Conservation (phyloP, 129 eudicot genomes). For the Gnaphalium uliginosum region DNA sequence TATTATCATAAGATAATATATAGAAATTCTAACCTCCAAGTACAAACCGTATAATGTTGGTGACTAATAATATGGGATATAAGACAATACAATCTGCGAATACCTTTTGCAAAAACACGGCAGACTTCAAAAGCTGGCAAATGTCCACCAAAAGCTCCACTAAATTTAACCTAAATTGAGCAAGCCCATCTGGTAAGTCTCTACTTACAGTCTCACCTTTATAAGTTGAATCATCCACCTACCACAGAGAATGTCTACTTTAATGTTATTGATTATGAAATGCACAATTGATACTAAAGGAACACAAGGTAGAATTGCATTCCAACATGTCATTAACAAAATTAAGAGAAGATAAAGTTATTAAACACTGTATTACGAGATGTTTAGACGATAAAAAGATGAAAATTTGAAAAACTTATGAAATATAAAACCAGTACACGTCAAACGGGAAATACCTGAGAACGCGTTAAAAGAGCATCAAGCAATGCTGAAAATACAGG, state of each 20-base stretch:
- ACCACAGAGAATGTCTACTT: conserved; percentile 33
- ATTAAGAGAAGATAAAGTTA: not conserved
- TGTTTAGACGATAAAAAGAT: not conserved
- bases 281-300: conserved; percentile 1
- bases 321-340: conserved; percentile 4
- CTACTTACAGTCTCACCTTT: conserved; percentile 48
- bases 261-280: conserved; percentile 29
- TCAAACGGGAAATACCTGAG: conserved; percentile 57
- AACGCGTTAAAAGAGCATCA: conserved; percentile 85
- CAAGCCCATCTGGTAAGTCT: conserved; percentile 79
- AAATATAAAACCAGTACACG: conserved; percentile 3
- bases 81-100: not conserved
- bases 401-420: not conserved
- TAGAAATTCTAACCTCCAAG: conserved; percentile 14
- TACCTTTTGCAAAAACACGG: conserved; percentile 71
- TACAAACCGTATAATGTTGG: not conserved
- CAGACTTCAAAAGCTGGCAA: conserved; percentile 72
- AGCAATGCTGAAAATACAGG: conserved; percentile 83
- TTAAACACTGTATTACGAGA: conserved; percentile 1
- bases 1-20: conserved; percentile 3
- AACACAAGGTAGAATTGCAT: not conserved
- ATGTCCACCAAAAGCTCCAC: conserved; percentile 89
- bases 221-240: conserved; percentile 78
- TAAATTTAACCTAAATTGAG: conserved; percentile 72
- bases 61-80: conserved; percentile 16